These are phyloP conservation scores for Hygrophorus russula DNA, from an alignment of 768 basidiomycete species.

Conservation along the genomic window DNA sequence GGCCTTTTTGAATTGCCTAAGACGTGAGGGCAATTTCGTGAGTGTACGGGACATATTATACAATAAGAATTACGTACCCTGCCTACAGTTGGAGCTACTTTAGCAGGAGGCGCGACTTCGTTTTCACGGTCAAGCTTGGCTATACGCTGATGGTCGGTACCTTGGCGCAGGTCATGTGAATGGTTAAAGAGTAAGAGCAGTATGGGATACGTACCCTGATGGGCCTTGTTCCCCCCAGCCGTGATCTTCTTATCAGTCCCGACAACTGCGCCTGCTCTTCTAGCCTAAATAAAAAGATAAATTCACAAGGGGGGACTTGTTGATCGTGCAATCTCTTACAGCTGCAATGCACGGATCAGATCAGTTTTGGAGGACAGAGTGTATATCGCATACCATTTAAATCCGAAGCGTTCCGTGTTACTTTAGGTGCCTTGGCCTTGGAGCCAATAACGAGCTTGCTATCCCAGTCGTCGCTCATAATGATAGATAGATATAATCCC, in stretches of 20 bases:
- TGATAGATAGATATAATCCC: constrained; percentile 11
- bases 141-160: constrained; percentile 87
- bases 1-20: constrained; percentile 74
- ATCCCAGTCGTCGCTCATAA: constrained; percentile 62
- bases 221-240: constrained; percentile 65
- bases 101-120: constrained; percentile 87
- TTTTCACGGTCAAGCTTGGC: constrained; percentile 93
- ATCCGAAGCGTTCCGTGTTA: constrained; percentile 52
- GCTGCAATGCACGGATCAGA: constrained; percentile 24
- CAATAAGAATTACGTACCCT: constrained; percentile 36
- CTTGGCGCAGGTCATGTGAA: constrained; percentile 23
- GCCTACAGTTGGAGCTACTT: constrained; percentile 62
- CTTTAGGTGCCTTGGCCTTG: constrained; percentile 50
- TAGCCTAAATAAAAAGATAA: constrained; percentile 37
- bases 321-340: constrained; percentile 24
- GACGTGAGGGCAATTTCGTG: constrained; percentile 5
- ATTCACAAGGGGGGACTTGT: constrained; percentile 6
- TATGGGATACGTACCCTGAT: constrained; percentile 38
- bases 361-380: neutral
- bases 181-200: neutral
- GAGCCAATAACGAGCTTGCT: constrained; percentile 60
- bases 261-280: constrained; percentile 65
- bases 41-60: constrained; percentile 4
- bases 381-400: constrained; percentile 32
- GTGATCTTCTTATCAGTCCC: constrained; percentile 74